Evolutionary conservation across 495 filamentous ascomycete species (phyloP).

Genomic region (Neurospora sp.): DNA sequence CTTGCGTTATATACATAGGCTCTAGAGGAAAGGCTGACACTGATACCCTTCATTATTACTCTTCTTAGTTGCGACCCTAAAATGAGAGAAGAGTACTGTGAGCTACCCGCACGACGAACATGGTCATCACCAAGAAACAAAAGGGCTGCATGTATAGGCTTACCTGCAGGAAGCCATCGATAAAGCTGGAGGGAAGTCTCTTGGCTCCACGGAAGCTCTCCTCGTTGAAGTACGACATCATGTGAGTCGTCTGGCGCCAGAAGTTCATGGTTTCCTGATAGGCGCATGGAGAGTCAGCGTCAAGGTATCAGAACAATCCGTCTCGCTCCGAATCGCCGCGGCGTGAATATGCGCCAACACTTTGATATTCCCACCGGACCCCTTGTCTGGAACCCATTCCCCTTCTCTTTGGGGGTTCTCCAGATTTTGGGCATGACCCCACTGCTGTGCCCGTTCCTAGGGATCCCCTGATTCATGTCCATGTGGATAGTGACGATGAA

Average conservation of each 20-base stretch:
- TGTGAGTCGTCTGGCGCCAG: conserved; percentile 95
- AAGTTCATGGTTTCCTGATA: conserved; percentile 94
- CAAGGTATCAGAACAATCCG: neutral
- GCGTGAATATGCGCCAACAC: neutral
- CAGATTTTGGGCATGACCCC: neutral
- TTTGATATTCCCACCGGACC: neutral
- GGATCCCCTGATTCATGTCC: neutral
- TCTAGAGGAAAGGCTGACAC: neutral
- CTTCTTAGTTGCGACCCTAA: conserved; percentile 43
- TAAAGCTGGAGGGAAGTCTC: conserved; percentile 74
- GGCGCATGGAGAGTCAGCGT: conserved; percentile 1
- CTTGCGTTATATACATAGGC: neutral
- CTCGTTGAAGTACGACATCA: conserved; percentile 92
- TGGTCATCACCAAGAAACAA: conserved; percentile 1
- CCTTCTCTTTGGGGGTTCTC: neutral
- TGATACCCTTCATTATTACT: conserved; percentile 3
- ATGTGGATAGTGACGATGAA: neutral
- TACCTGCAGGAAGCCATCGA: conserved; percentile 87
- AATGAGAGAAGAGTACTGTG: neutral
- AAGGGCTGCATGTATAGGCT: conserved; percentile 1
- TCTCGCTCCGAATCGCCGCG: neutral
- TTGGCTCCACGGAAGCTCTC: conserved; percentile 67
- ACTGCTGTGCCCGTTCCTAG: neutral
- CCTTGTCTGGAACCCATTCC: neutral
- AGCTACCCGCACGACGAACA: neutral